These are phyloP conservation scores for Candida maltosa DNA, from an alignment of 805 yeast genomes.

Conservation along the genomic window DNA sequence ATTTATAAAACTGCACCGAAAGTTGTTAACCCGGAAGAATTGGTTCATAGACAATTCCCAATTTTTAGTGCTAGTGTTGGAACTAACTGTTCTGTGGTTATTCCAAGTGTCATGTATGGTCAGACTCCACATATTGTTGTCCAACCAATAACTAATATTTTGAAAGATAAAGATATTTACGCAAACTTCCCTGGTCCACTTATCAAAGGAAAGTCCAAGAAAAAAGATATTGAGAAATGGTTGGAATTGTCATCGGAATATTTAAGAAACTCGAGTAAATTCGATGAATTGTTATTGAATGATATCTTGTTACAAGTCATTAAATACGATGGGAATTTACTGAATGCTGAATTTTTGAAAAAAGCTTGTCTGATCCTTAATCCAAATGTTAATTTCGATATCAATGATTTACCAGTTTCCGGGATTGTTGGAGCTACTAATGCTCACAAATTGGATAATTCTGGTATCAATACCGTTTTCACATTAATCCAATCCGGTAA, in stretches of 20 bases:
- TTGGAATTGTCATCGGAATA: constrained; percentile 22
- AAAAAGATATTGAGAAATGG: constrained; percentile 70
- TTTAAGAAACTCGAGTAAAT: constrained; percentile 9
- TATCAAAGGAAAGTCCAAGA: constrained; percentile 50
- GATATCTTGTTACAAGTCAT: constrained; percentile 27
- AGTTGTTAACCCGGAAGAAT: constrained; percentile 46
- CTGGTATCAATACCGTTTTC: constrained; percentile 32
- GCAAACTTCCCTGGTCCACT: constrained; percentile 68
- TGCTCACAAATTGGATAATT: constrained; percentile 39
- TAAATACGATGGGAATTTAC: constrained; percentile 27
- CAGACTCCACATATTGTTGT: constrained; percentile 29
- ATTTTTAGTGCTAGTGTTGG: constrained; percentile 59
- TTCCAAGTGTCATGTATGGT: constrained; percentile 31
- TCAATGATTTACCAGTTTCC: constrained; percentile 11
- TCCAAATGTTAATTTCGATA: constrained; percentile 35
- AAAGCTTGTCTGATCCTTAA: constrained; percentile 37
- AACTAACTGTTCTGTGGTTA: constrained; percentile 22
- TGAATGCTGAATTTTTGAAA: constrained; percentile 24
- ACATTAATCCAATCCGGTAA: constrained; percentile 56
- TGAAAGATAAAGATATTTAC: constrained; percentile 21
- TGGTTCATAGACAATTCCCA: constrained; percentile 67
- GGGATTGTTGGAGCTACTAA: constrained; percentile 21
- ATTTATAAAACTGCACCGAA: constrained; percentile 12
- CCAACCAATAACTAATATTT: constrained; percentile 13
- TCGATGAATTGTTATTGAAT: constrained; percentile 27